Evolutionary conservation across 805 yeast genomes (phyloP).

Genomic region (Metschnikowia henanensis): DNA sequence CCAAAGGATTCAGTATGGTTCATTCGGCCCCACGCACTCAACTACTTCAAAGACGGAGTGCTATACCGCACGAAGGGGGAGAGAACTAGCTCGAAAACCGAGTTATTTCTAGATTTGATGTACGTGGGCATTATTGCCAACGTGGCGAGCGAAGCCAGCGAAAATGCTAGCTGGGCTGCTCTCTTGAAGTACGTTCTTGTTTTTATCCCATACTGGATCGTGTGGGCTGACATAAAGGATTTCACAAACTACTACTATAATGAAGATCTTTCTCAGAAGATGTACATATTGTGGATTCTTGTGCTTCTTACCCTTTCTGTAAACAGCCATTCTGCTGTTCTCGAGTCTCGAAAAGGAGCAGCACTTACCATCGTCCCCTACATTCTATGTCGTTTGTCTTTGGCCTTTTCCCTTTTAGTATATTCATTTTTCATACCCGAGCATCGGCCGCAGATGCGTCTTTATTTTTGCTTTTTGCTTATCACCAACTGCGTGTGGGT

Average conservation of each 20-base stretch:
- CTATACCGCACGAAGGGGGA: conserved; percentile 57
- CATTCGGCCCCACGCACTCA: conserved; percentile 57
- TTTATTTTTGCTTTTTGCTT: conserved; percentile 32
- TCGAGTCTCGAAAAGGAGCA: conserved; percentile 36
- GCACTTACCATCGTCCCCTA: conserved; percentile 50
- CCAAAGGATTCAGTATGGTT: conserved; percentile 42
- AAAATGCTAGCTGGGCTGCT: conserved; percentile 47
- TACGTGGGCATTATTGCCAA: conserved; percentile 66
- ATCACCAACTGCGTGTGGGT: conserved; percentile 48
- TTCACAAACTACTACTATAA: conserved; percentile 62
- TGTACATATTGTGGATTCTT: conserved; percentile 54
- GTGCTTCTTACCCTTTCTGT: conserved; percentile 49
- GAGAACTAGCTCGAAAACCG: conserved; percentile 50
- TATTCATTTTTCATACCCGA: conserved; percentile 49
- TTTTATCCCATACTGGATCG: conserved; percentile 59
- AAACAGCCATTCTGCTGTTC: conserved; percentile 42
- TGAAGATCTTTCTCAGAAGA: conserved; percentile 57
- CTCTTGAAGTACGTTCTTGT: conserved; percentile 49
- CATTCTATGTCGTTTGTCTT: conserved; percentile 45
- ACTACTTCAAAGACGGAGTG: conserved; percentile 58
- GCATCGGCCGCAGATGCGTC: conserved; percentile 50
- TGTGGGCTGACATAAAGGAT: conserved; percentile 66
- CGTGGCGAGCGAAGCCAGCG: conserved; percentile 53
- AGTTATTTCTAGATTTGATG: conserved; percentile 60
- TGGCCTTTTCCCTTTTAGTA: conserved; percentile 30